phyloP scores from a whole-genome alignment of 371 early-diverging fungal species.

The Rhizopus sp. region DNA sequence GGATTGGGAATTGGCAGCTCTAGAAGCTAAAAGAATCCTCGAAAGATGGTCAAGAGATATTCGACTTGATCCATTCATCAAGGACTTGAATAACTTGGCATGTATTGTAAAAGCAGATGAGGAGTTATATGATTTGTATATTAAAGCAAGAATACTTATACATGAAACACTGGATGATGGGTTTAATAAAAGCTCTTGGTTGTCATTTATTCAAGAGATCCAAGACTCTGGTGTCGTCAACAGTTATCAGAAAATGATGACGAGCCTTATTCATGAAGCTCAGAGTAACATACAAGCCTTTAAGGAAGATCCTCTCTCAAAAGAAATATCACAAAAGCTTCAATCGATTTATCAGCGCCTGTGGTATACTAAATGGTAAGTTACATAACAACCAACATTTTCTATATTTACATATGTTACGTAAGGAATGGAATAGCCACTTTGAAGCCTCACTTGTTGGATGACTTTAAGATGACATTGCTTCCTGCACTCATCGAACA shows the following conservation, averaged over 20 bases:
- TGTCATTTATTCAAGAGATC: constrained; percentile 13
- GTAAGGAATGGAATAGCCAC: constrained; percentile 45
- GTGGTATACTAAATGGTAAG: constrained; percentile 36
- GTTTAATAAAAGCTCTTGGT: constrained; percentile 4
- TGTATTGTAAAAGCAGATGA: constrained; percentile 24
- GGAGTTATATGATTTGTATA: constrained; percentile 26
- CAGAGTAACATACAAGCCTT: constrained; percentile 14
- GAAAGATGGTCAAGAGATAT: constrained; percentile 53
- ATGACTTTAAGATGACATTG: constrained; percentile 55
- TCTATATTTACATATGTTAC: background rate
- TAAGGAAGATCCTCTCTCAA: constrained; percentile 30
- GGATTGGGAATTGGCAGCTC: constrained; percentile 25
- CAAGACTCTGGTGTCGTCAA: constrained; percentile 23
- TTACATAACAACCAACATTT: background rate
- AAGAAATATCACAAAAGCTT: constrained; percentile 27
- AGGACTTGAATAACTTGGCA: constrained; percentile 25
- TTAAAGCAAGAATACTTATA: constrained; percentile 22
- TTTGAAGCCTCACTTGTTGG: constrained; percentile 61
- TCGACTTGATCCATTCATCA: constrained; percentile 39
- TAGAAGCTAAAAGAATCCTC: constrained; percentile 42
- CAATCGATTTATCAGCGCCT: constrained; percentile 32
- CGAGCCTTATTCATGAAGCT: constrained; percentile 18
- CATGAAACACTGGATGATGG: constrained; percentile 10
- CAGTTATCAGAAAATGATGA: constrained; percentile 18
- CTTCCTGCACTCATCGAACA: constrained; percentile 58